Evolutionary conservation across 1,139 yeast species (phyloP).

Genomic region (Lodderomyces beijingensis): DNA sequence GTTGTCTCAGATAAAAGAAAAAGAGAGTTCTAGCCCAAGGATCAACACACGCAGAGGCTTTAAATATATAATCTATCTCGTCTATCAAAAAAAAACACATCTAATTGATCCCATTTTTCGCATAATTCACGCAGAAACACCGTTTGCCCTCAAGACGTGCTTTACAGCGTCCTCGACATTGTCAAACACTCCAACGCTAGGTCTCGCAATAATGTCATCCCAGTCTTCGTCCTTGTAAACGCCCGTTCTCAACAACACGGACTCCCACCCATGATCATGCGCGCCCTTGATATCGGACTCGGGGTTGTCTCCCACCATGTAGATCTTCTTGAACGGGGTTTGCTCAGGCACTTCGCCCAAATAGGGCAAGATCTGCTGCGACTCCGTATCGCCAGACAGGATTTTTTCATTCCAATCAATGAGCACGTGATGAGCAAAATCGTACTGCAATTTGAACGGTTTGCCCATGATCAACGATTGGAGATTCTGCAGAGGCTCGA

Average conservation of each 20-base stretch:
- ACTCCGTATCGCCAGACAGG: constrained; percentile 14
- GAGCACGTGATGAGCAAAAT: constrained; percentile 73
- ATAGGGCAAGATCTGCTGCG: constrained; percentile 33
- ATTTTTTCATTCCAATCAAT: constrained; percentile 50
- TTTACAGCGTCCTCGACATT: constrained; percentile 45
- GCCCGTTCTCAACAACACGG: constrained; percentile 80
- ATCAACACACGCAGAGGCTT: too few relatives aligned
- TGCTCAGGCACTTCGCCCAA: constrained; percentile 30
- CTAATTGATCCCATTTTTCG: too few relatives aligned
- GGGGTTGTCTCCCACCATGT: constrained; percentile 97
- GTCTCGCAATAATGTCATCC: constrained; percentile 31
- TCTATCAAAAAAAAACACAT: too few relatives aligned
- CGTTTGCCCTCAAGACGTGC: constrained; percentile 22
- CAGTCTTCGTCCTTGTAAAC: constrained; percentile 74
- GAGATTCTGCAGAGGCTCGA: constrained; percentile 36
- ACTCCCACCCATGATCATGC: constrained; percentile 80
- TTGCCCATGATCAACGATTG: constrained; percentile 72
- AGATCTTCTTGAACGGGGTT: constrained; percentile 56
- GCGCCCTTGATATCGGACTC: constrained; percentile 91
- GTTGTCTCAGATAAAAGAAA: too few relatives aligned
- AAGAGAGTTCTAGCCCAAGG: too few relatives aligned
- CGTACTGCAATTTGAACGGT: constrained; percentile 77
- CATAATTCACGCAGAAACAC: too few relatives aligned
- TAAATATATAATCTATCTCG: too few relatives aligned
- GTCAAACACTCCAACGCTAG: constrained; percentile 47